These are phyloP conservation scores for Globisporangium carolinianum DNA, from an alignment of 352 stramenopile species.

Conservation along the genomic window DNA sequence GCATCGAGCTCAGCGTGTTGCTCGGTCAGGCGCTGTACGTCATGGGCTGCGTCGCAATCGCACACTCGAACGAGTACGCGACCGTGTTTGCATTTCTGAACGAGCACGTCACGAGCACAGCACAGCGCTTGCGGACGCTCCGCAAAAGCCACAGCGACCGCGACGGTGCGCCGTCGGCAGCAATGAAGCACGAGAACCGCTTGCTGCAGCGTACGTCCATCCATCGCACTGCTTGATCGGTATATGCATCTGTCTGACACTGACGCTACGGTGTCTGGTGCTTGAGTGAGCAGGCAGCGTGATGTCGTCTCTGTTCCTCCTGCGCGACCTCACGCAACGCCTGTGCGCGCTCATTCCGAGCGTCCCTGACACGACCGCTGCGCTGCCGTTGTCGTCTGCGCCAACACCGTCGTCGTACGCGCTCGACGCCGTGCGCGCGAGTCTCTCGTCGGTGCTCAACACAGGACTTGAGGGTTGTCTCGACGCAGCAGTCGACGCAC, in stretches of 20 bases:
- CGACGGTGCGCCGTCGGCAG: background rate
- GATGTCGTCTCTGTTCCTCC: slow-evolving; percentile 31
- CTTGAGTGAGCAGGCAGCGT: slow-evolving; percentile 17
- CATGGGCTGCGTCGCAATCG: slow-evolving; percentile 37
- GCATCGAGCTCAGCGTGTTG: slow-evolving; percentile 21
- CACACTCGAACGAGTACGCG: slow-evolving; percentile 39
- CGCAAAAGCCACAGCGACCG: slow-evolving; percentile 1
- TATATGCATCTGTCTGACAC: too few species aligned
- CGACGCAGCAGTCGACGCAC: slow-evolving; percentile 24
- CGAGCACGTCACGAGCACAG: slow-evolving; percentile 20
- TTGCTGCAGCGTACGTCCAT: slow-evolving; percentile 27
- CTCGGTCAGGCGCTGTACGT: slow-evolving; percentile 37
- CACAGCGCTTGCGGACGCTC: slow-evolving; percentile 15
- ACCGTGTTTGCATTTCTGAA: slow-evolving; percentile 47
- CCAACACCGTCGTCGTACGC: slow-evolving; percentile 9
- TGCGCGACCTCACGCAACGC: slow-evolving; percentile 34
- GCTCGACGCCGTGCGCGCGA: slow-evolving; percentile 23
- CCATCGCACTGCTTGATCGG: background rate
- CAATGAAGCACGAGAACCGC: slow-evolving; percentile 11
- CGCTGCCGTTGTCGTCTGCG: background rate
- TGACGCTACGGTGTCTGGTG: background rate
- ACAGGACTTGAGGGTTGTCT: slow-evolving; percentile 40
- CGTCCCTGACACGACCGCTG: background rate
- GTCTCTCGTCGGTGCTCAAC: slow-evolving; percentile 34
- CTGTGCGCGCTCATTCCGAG: slow-evolving; percentile 19